A percentile compares a stretch with the other conserved stretches of the same genome.
These are phyloP conservation scores for Yamadazyma endophytica DNA, from an alignment of 805 yeast species.

Conservation along the genomic window DNA sequence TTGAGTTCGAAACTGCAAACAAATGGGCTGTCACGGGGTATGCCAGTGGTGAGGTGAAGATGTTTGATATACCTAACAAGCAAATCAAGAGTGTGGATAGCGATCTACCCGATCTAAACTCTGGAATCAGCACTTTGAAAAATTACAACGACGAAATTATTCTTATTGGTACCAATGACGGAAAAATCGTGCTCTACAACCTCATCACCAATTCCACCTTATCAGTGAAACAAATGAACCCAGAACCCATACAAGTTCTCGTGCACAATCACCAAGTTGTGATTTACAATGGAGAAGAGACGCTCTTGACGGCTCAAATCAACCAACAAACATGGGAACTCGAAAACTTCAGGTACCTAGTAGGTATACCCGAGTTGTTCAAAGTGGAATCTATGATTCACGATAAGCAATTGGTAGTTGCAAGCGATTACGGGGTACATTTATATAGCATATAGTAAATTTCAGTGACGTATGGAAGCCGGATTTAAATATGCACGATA, in stretches of 20 bases:
- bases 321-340: constrained; percentile 5
- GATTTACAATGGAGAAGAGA: constrained; percentile 24
- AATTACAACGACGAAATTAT: too few relatives aligned
- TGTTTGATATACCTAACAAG: constrained; percentile 16
- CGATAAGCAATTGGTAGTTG: constrained; percentile 8
- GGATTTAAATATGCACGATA: too few relatives aligned
- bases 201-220: constrained; percentile 1
- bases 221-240: constrained; percentile 5
- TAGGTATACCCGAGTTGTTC: constrained; percentile 22
- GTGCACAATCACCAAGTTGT: constrained; percentile 3
- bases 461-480: too few relatives aligned
- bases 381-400: constrained; percentile 12
- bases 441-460: too few relatives aligned
- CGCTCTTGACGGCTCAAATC: constrained; percentile 12
- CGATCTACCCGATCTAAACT: too few relatives aligned
- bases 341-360: constrained; percentile 11
- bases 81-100: constrained; percentile 3
- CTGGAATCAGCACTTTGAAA: too few relatives aligned
- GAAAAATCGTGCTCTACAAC: constrained; percentile 14
- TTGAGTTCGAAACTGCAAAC: constrained; percentile 48
- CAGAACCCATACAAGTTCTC: constrained; percentile 3
- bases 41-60: constrained; percentile 29
- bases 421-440: constrained; percentile 9
- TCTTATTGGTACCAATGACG: too few relatives aligned
- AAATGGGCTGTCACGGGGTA: constrained; percentile 42